A percentile compares a stretch with the other conserved stretches of the same genome.
phyloP scores from a whole-genome alignment of 257 asterid genomes.

The Asclepias syriaca region DNA sequence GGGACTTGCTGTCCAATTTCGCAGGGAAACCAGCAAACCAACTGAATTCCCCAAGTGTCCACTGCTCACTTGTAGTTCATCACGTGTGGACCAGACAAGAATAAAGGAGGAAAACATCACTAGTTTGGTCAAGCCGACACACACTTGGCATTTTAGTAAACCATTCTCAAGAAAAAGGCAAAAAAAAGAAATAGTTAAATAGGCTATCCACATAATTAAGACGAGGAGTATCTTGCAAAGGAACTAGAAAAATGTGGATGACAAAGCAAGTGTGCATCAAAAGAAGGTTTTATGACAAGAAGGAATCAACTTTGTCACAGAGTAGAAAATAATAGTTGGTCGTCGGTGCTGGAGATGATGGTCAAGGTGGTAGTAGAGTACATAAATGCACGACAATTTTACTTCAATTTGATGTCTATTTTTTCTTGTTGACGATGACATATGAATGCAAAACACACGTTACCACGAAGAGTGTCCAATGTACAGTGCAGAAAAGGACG shows the following conservation, averaged over 20 bases:
- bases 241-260: neutral
- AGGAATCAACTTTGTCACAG: neutral
- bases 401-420: neutral
- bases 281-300: no score
- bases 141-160: no score
- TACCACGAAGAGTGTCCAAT: no score
- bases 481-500: no score
- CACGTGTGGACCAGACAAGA: neutral
- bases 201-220: constrained; percentile 5
- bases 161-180: no score
- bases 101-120: neutral
- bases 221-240: neutral
- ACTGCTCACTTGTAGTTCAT: neutral
- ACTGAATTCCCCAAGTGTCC: neutral
- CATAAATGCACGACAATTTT: neutral
- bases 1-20: neutral
- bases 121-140: no score
- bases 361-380: neutral
- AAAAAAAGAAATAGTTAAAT: no score
- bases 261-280: no score
- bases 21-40: neutral
- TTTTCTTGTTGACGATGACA: neutral
- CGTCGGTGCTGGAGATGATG: neutral
- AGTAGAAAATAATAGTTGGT: no score
- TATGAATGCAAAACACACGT: neutral